Percentiles rank a stretch among this genome's conserved stretches.
Evolutionary conservation across 495 filamentous ascomycete species (phyloP).

Genomic region (Penicillium parvum): DNA sequence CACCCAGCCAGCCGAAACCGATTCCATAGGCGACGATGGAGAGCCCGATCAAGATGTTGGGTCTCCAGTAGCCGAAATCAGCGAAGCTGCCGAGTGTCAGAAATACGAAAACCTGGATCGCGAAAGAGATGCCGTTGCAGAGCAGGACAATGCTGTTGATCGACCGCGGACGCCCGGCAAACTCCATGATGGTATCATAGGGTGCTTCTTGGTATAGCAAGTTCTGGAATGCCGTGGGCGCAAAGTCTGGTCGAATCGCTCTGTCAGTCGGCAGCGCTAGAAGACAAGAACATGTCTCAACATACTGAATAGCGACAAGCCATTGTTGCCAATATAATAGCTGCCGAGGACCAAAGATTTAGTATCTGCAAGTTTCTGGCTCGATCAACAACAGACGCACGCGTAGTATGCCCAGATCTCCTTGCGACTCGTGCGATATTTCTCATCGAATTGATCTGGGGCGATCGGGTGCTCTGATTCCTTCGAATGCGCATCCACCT

Average conservation of each 20-base stretch:
- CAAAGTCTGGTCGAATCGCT: conserved; percentile 44
- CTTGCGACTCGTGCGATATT: conserved; percentile 43
- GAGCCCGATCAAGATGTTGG: conserved; percentile 56
- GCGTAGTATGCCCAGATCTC: conserved; percentile 66
- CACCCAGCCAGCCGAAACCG: conserved; percentile 61
- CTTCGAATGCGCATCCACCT: no score
- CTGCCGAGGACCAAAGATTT: conserved; percentile 21
- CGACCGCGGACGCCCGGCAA: conserved; percentile 47
- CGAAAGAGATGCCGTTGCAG: conserved; percentile 60
- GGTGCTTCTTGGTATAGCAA: conserved; percentile 55
- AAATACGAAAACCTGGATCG: conserved; percentile 58
- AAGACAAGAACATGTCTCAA: background rate
- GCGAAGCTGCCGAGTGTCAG: conserved; percentile 52
- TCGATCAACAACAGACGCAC: conserved; percentile 24
- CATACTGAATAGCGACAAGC: conserved; percentile 58
- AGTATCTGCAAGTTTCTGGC: conserved; percentile 11
- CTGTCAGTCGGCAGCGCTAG: background rate
- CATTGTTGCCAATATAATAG: conserved; percentile 67
- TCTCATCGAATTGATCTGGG: conserved; percentile 27
- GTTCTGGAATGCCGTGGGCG: conserved; percentile 63
- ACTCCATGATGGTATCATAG: conserved; percentile 42
- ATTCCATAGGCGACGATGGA: conserved; percentile 56
- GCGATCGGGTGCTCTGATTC: conserved; percentile 15
- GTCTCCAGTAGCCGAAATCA: conserved; percentile 59
- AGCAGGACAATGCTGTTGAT: conserved; percentile 60